A percentile compares a stretch with the other conserved stretches of the same genome.
Conservation (phyloP, 768 basidiomycete genomes). For the Wakefieldia striispora region DNA sequence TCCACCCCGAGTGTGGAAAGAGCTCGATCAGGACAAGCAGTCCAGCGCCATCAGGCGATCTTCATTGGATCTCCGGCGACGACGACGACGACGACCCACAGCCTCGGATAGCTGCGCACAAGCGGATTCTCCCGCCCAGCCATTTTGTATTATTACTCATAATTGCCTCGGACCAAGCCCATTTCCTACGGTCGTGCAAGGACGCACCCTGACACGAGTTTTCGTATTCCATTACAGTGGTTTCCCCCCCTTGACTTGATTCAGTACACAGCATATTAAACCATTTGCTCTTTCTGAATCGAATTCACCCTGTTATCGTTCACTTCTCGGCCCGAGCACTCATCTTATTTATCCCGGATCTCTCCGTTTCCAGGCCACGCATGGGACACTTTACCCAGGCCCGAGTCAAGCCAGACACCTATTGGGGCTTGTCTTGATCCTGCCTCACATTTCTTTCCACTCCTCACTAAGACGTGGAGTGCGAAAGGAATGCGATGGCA, state of each 20-base stretch:
- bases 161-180: conserved; percentile 27
- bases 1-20: conserved; percentile 24
- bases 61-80: conserved; percentile 22
- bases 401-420: conserved; percentile 1
- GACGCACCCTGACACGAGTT: conserved; percentile 17
- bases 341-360: conserved; percentile 28
- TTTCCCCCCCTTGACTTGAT: conserved; percentile 14
- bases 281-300: conserved; percentile 23
- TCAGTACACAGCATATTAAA: conserved; percentile 13
- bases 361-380: conserved; percentile 13
- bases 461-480: background rate
- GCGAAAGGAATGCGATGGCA: conserved; percentile 6
- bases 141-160: conserved; percentile 36
- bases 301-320: conserved; percentile 1
- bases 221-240: conserved; percentile 22
- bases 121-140: conserved; percentile 9
- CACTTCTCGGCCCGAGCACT: conserved; percentile 8
- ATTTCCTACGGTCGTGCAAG: conserved; percentile 20
- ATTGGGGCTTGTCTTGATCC: background rate
- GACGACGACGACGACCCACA: conserved; percentile 13
- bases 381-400: conserved; percentile 1
- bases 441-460: background rate
- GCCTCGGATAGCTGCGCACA: conserved; percentile 19
- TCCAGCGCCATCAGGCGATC: conserved; percentile 22
- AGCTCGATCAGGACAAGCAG: conserved; percentile 19